Evolutionary conservation across 2,329 filamentous ascomycete species (phyloP).

Genomic region (Colletotrichum echinochloae): DNA sequence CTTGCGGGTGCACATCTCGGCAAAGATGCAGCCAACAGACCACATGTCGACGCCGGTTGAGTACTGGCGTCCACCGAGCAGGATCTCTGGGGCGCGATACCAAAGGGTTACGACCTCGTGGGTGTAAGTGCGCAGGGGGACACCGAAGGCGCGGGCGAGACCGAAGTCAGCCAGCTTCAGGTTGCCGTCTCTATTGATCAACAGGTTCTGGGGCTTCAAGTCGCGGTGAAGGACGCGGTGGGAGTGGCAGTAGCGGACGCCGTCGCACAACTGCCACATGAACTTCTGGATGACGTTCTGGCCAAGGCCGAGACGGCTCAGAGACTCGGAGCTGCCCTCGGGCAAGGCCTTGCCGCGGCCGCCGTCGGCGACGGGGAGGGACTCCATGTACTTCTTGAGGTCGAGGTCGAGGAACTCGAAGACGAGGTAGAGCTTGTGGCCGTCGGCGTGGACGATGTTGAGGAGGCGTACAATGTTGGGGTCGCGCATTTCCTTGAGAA

Average conservation of each 20-base stretch:
- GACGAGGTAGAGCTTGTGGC: constrained; percentile 94
- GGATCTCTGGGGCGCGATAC: constrained; percentile 92
- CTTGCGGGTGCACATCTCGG: constrained; percentile 95
- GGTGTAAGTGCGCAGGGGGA: constrained; percentile 90
- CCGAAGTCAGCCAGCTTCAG: constrained; percentile 93
- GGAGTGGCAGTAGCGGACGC: constrained; percentile 88
- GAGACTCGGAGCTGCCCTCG: constrained; percentile 75
- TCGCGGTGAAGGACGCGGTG: constrained; percentile 90
- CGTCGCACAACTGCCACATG: constrained; percentile 88
- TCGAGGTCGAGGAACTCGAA: constrained; percentile 93
- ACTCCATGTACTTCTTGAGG: constrained; percentile 96
- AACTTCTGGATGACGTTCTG: constrained; percentile 91
- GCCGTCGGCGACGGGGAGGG: constrained; percentile 84
- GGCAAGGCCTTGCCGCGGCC: constrained; percentile 88
- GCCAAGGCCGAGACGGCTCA: constrained; percentile 78
- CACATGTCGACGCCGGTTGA: constrained; percentile 97
- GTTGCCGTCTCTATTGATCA: constrained; percentile 89
- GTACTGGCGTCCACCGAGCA: constrained; percentile 91
- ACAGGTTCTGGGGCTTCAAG: constrained; percentile 89
- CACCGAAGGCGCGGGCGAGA: constrained; percentile 89
- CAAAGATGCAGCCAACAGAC: constrained; percentile 94
- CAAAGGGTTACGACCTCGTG: constrained; percentile 96
- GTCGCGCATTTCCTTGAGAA: constrained; percentile 94
- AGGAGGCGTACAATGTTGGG: constrained; percentile 88
- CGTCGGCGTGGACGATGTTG: constrained; percentile 95